These are phyloP conservation scores for Fonsecaea multimorphosa DNA, from an alignment of 2,329 filamentous ascomycete species.

Conservation along the genomic window DNA sequence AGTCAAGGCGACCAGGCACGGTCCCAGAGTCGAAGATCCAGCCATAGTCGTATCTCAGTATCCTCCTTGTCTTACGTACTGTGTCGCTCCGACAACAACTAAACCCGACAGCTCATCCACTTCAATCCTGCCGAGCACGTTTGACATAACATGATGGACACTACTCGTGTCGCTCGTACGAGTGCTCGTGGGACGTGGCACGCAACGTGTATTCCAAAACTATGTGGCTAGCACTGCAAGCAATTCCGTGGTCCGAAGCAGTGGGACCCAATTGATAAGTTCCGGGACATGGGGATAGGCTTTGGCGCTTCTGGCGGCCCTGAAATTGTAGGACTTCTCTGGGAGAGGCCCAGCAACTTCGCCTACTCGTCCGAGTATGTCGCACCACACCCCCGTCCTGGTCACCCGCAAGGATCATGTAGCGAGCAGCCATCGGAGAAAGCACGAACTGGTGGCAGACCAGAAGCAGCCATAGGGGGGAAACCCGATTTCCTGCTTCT, in stretches of 20 bases:
- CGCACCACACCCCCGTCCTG: slow-evolving; percentile 16
- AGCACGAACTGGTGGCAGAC: slow-evolving; percentile 19
- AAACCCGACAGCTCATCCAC: neutral
- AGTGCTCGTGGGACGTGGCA: neutral
- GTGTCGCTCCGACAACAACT: slow-evolving; percentile 1
- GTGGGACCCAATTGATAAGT: slow-evolving; percentile 4
- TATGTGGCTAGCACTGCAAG: neutral
- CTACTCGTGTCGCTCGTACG: neutral
- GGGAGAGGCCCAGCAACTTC: neutral
- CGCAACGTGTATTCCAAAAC: neutral
- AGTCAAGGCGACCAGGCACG: neutral
- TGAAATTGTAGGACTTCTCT: slow-evolving; percentile 1
- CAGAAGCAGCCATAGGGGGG: slow-evolving; percentile 2
- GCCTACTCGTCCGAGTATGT: no score
- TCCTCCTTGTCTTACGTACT: neutral
- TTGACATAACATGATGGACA: neutral
- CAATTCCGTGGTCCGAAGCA: slow-evolving; percentile 3
- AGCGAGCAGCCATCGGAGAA: slow-evolving; percentile 10
- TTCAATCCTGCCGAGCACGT: neutral
- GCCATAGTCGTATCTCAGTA: neutral
- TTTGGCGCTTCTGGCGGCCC: neutral
- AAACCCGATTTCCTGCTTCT: neutral
- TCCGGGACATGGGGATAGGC: neutral
- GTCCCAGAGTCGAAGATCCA: neutral
- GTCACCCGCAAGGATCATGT: slow-evolving; percentile 5